Percentiles rank a stretch among this genome's conserved stretches.
Conservation (phyloP, 768 basidiomycete species). For the Gloeostereum incarnatum region DNA sequence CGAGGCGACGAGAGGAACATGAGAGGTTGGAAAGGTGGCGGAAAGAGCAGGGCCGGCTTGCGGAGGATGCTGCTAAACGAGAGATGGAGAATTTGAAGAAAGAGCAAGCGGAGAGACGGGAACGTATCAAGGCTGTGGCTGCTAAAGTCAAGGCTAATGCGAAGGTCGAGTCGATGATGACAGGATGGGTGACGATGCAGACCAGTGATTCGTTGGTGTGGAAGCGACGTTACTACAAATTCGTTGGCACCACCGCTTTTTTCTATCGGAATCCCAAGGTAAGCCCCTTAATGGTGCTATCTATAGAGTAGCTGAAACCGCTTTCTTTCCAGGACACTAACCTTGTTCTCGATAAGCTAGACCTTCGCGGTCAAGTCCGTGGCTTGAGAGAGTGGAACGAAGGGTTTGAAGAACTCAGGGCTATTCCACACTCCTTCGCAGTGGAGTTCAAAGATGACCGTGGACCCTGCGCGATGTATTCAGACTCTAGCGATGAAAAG, state of each 20-base stretch:
- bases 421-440: constrained; percentile 59
- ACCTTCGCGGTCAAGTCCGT: constrained; percentile 34
- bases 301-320: neutral
- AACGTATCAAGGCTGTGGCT: constrained; percentile 36
- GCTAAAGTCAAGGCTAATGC: constrained; percentile 28
- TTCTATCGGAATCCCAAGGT: constrained; percentile 48
- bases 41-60: constrained; percentile 32
- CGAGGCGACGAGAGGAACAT: constrained; percentile 41
- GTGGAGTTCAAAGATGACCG: constrained; percentile 45
- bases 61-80: constrained; percentile 33
- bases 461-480: constrained; percentile 46
- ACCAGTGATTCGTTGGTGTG: constrained; percentile 42
- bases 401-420: constrained; percentile 57
- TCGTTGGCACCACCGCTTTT: constrained; percentile 33
- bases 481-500: constrained; percentile 59
- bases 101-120: constrained; percentile 32
- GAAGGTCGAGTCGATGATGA: constrained; percentile 24
- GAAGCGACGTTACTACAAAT: constrained; percentile 58
- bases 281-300: constrained; percentile 8
- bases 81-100: constrained; percentile 31
- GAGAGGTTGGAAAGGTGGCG: constrained; percentile 44
- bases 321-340: constrained; percentile 24
- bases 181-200: constrained; percentile 59
- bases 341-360: constrained; percentile 29
- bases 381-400: constrained; percentile 54